Conservation (phyloP, 176 grass and related monocot genomes). For the Aegilops tauschii region DNA sequence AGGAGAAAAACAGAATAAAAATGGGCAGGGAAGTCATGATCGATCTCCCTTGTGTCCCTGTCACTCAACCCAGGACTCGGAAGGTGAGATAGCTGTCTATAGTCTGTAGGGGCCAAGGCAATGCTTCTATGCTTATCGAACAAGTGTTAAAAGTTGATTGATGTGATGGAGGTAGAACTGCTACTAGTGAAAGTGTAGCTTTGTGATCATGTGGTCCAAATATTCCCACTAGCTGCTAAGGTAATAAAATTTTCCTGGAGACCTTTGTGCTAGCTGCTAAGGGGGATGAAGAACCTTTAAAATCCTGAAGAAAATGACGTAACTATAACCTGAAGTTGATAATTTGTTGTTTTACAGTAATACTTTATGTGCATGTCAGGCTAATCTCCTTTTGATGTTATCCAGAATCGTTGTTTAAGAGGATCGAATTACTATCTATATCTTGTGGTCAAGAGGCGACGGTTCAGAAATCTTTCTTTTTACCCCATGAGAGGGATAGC, state of each 20-base stretch:
- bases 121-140: conserved; percentile 1
- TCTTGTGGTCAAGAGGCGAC: no score
- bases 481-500: no score
- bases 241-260: background rate
- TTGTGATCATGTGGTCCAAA: conserved; percentile 24
- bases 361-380: background rate
- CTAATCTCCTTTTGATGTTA: no score
- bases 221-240: conserved; percentile 23
- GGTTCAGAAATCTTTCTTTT: no score
- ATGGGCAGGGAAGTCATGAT: background rate
- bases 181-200: conserved; percentile 37
- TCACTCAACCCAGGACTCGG: background rate
- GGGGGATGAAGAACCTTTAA: background rate
- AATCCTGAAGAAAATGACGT: background rate
- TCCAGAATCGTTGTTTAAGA: no score
- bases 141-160: conserved; percentile 30
- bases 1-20: background rate
- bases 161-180: conserved; percentile 39
- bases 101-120: conserved; percentile 18
- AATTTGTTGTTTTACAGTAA: background rate
- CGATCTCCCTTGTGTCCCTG: background rate
- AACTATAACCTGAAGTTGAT: background rate
- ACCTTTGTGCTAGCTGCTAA: background rate
- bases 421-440: no score
- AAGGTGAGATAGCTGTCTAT: background rate